Conservation (phyloP, 2,329 filamentous ascomycete genomes). For the Cytospora paraplurivora region DNA sequence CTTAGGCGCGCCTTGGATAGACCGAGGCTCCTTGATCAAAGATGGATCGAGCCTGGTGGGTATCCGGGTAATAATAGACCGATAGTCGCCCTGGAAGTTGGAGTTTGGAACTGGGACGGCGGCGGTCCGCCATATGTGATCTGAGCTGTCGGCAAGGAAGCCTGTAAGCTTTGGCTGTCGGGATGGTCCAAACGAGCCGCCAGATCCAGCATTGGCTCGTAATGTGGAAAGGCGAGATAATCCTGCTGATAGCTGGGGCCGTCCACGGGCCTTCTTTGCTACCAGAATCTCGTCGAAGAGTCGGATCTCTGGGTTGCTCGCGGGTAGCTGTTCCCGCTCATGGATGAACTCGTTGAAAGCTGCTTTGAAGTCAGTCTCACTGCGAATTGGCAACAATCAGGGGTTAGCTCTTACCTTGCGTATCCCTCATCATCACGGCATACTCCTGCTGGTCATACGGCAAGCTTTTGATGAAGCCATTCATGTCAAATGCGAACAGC, state of each 20-base stretch:
- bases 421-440: slow-evolving; percentile 64
- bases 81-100: slow-evolving; percentile 65
- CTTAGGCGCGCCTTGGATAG: slow-evolving; percentile 83
- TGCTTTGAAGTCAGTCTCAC: slow-evolving; percentile 36
- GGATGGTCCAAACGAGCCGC: slow-evolving; percentile 42
- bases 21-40: slow-evolving; percentile 88
- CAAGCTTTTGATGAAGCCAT: slow-evolving; percentile 64
- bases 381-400: neutral
- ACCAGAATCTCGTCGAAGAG: slow-evolving; percentile 85
- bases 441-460: slow-evolving; percentile 69
- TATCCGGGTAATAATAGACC: slow-evolving; percentile 62
- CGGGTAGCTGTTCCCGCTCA: slow-evolving; percentile 68
- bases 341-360: slow-evolving; percentile 84
- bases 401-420: slow-evolving; percentile 56
- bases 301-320: slow-evolving; percentile 66
- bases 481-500: slow-evolving; percentile 66
- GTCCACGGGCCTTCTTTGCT: slow-evolving; percentile 71
- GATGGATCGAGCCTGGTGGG: slow-evolving; percentile 83
- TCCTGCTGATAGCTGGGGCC: slow-evolving; percentile 65
- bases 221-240: slow-evolving; percentile 64
- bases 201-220: slow-evolving; percentile 54
- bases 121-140: slow-evolving; percentile 77
- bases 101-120: slow-evolving; percentile 62
- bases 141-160: slow-evolving; percentile 71
- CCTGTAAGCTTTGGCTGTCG: slow-evolving; percentile 48